These are phyloP conservation scores for Trypanosoma cruzi DNA, from an alignment of 208 protist genomes.

Conservation along the genomic window DNA sequence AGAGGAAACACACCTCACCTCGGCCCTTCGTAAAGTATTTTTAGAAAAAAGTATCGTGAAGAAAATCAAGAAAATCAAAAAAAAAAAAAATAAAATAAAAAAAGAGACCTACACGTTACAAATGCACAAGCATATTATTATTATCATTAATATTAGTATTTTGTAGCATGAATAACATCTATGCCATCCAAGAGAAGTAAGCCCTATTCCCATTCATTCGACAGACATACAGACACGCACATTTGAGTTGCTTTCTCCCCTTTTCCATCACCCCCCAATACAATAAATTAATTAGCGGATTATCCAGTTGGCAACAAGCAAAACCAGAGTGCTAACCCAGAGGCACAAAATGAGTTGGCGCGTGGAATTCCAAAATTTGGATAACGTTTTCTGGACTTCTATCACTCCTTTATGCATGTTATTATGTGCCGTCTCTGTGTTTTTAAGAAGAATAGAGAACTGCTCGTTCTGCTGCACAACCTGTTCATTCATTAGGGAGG, in stretches of 20 bases:
- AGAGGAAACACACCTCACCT: too few species aligned
- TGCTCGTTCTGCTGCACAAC: conserved; percentile 86
- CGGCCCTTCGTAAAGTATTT: too few species aligned
- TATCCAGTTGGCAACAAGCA: conserved; percentile 65
- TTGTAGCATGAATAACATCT: neutral
- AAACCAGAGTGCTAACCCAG: conserved; percentile 58
- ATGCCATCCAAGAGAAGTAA: neutral
- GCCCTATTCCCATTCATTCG: neutral
- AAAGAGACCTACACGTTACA: neutral
- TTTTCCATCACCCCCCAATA: neutral
- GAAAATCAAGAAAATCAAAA: neutral
- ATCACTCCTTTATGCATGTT: conserved; percentile 64
- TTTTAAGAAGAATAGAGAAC: conserved; percentile 71
- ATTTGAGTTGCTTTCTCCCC: neutral
- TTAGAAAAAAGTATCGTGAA: too few species aligned
- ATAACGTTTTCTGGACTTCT: conserved; percentile 56
- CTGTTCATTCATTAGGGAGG: conserved; percentile 81
- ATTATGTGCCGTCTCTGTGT: conserved; percentile 61
- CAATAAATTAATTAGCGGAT: conserved; percentile 24
- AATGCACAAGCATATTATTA: neutral
- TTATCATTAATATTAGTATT: too few species aligned
- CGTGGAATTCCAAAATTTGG: conserved; percentile 70
- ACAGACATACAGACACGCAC: too few species aligned
- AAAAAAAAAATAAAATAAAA: neutral
- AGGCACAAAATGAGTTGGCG: conserved; percentile 78